Base-by-base conservation (phyloP, 768 basidiomycete species). In the Trametes cinnabarina region DNA sequence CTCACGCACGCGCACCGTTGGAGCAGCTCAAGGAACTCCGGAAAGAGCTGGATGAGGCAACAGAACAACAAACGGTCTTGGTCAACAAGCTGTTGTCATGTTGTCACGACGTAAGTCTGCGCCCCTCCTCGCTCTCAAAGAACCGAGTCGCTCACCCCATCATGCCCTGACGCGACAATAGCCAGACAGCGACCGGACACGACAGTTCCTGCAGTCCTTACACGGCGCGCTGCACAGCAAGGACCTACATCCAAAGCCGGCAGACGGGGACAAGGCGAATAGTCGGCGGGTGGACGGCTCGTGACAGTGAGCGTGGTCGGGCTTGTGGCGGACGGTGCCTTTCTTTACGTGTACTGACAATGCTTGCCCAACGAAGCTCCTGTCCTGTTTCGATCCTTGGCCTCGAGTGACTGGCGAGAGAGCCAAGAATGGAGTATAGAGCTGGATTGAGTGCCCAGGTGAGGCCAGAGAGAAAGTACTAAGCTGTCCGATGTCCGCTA, bases 41-140 rank as follows among this genome's bases (percentile, higher is more conserved):
- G 65, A 87, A 87, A 69, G 87, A 92, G 50, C 76, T 93, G 55
- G 90, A 92, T 63, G 86, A 88, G n/a, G 82, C 84, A 20, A 88
- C 90, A 69, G 85, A 83, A 58, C 84, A 84, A 43, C 90, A 92
- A 70, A 82, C 88, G 23, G 79, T 86, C 74, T 79, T 93, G 57
- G 86, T 93, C 58, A 90, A 93, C 74, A 91, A 90, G 65, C 77
- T 93, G 49, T 86, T 92, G 63, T 79, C 86, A 22, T 93, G 90
- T 66, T 93, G 90, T 77, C 90, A 90, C 78, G 91, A 92, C 83
- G 91, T 91, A 65, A 70, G 86, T 58, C 30, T 17, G 47, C 26
- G 4, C 43, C 43, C 55, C 20, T 47, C 41, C 15, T 58, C 48
- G 47, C 44, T 26, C 25, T 44, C 37, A 22, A 19, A 17, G 39